phyloP scores from a whole-genome alignment of 306 rosid species.

The Coriaria nepalensis region DNA sequence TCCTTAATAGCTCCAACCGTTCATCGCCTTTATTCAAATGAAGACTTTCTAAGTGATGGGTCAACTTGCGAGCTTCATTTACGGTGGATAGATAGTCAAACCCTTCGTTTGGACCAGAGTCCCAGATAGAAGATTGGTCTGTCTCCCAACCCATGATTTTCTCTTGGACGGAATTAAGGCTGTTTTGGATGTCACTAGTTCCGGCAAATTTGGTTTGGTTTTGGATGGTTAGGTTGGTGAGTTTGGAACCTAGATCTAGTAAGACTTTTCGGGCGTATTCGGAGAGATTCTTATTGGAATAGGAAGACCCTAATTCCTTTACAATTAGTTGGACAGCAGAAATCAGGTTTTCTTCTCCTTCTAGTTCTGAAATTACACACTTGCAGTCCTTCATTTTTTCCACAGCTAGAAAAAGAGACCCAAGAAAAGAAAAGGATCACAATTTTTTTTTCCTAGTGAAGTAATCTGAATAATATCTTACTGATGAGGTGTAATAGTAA shows the following conservation, averaged over 20 bases:
- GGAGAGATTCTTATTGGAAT: constrained; percentile 48
- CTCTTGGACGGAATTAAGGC: constrained; percentile 37
- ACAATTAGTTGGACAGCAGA: constrained; percentile 61
- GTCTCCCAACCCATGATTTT: constrained; percentile 65
- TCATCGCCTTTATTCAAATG: constrained; percentile 35
- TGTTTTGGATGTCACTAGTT: constrained; percentile 23
- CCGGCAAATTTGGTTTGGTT: constrained; percentile 27
- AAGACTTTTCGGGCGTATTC: constrained; percentile 48
- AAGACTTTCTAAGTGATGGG: constrained; percentile 39
- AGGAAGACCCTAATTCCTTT: constrained; percentile 29
- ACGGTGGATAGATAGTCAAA: constrained; percentile 50
- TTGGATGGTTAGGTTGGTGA: constrained; percentile 31
- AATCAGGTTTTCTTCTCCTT: constrained; percentile 55
- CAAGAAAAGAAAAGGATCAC: constrained; percentile 9
- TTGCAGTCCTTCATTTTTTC: constrained; percentile 30
- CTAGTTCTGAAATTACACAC: constrained; percentile 35
- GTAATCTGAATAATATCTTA: constrained; percentile 1
- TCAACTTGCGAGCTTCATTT: constrained; percentile 42
- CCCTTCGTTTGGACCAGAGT: constrained; percentile 45
- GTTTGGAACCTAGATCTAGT: constrained; percentile 54
- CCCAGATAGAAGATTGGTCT: constrained; percentile 72
- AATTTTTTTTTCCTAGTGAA: constrained; percentile 16
- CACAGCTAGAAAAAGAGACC: constrained; percentile 25
- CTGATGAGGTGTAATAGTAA: no score
- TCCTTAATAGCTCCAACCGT: constrained; percentile 28